Conservation (phyloP, 352 stramenopile genomes). For the Salisapilia sapeloensis region DNA sequence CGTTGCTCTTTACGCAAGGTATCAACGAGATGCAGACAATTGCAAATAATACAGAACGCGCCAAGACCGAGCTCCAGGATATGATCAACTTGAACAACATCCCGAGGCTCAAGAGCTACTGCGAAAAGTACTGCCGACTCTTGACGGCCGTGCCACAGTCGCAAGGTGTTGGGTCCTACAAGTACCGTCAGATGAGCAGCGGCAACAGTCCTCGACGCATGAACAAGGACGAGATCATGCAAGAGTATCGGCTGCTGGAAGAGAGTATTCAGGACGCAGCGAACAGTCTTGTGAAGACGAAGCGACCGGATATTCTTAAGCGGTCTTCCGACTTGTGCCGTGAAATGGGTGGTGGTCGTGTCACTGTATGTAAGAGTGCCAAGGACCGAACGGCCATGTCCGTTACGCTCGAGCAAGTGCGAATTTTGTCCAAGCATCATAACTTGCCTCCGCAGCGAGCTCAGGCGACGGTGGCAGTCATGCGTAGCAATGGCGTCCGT, state of each 20-base stretch:
- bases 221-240: slow-evolving; percentile 49
- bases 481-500: slow-evolving; percentile 74
- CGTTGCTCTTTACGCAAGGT: slow-evolving; percentile 78
- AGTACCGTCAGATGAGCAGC: slow-evolving; percentile 44
- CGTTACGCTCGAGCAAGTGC: slow-evolving; percentile 90
- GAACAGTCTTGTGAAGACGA: slow-evolving; percentile 74
- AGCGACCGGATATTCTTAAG: slow-evolving; percentile 73
- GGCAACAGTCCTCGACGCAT: slow-evolving; percentile 29
- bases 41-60: slow-evolving; percentile 80
- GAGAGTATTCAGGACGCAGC: slow-evolving; percentile 52
- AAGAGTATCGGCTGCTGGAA: slow-evolving; percentile 48
- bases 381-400: slow-evolving; percentile 98
- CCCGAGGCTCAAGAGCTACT: slow-evolving; percentile 62
- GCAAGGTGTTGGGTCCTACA: slow-evolving; percentile 12
- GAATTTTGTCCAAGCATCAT: slow-evolving; percentile 72
- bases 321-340: slow-evolving; percentile 64
- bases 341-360: slow-evolving; percentile 78
- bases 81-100: slow-evolving; percentile 83
- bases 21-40: slow-evolving; percentile 94
- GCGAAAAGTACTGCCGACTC: slow-evolving; percentile 62
- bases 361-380: slow-evolving; percentile 94
- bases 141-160: slow-evolving; percentile 30
- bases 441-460: slow-evolving; percentile 57
- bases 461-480: slow-evolving; percentile 66
- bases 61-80: slow-evolving; percentile 79